Evolutionary conservation across 192 early-diverging fungal species (phyloP), one percentile per base, ranked within the genome.

Genomic region (Coemansia umbellata): DNA sequence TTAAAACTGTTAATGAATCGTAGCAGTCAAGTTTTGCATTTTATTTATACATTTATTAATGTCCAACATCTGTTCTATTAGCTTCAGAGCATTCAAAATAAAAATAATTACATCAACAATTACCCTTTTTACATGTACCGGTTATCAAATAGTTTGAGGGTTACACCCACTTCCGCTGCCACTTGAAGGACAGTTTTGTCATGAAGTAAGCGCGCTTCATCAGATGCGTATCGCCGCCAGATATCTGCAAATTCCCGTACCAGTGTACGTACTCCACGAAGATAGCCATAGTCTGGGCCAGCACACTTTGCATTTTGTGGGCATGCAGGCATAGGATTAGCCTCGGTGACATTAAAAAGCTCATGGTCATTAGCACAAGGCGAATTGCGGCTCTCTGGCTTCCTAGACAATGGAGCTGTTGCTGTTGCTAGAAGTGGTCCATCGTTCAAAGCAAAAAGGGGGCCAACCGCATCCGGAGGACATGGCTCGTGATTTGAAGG

Each of bases 221-320:
- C 66, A 8, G 63, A 53, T 5, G 74, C 78, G 24, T 75, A 75
- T n/a, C 64, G 61, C 26, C 63, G 71, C 78, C 78, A 79, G 19
- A 80, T 77, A 21, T 80, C 66, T 10, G 59, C 74, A 51, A 82
- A 80, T 50, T 70, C 74, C 23, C 64, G 57, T 19, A 80, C 70
- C 42, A 80, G 43, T 4, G 74, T 82, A 22, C 75, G 66, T 33
- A 82, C 50, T 18, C 80, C 80, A 8, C 69, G 62, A 14, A 81
- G 68, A 31, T 82, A 82, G 17, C 80, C 80, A 45, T 66, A 70
- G 52, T 79, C 72, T 1, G 77, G 78, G 1, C 80, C 68, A 18
- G 74, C 58, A 35, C 80, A 70, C 47, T 51, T 56, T 19, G 33
- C 3, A 40, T 66, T 49, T 50, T 52, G 73, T 14, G 67, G 55